Base-by-base conservation (phyloP, 2,329 filamentous ascomycete genomes). In the Colletotrichum tamarilloi region DNA sequence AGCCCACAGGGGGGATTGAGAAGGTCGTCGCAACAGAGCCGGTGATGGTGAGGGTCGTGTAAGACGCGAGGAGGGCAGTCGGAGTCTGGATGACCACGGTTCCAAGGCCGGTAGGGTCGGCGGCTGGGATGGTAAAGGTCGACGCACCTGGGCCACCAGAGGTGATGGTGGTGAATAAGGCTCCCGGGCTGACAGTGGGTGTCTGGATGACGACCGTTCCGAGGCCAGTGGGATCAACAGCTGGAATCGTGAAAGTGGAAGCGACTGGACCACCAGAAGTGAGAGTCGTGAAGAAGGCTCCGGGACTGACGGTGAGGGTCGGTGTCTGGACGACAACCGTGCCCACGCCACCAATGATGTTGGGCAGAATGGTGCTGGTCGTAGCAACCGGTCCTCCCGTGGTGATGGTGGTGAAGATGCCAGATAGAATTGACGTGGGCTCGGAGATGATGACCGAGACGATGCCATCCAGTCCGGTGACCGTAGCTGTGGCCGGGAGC, bases 291-390 rank as follows among this genome's bases (percentile, higher is more conserved):
- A 42, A 6, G 11, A 60, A 46, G 16, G 30, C 35, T 16, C 28
- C 30, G 7, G 49, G 64, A 19, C 55, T 46, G 22, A 22, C 60
- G 14, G 66, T 46, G 66, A 68, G 56, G 7, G 62, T 58, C 3
- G 70, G 70, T 22, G 71, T 74, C 52, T 74, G 68, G 9, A 74
- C 22, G 5, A 74, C 46, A n/a, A 74, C 68, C 2, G 68, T 74
- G 8, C 72, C 72, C n/a, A 73, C 3, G 3, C 55, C 64, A 30
- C 59, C 49, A 16, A 68, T 52, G 9, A 62, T 32, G 4, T 55
- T 28, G 11, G 67, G 71, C 28, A 42, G 60, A 26, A 73, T 46
- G 1, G 72, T 74, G 52, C 65, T 42, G 11, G 62, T 74, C 1
- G 60, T 53, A 2, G 72, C 60, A 4, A 16, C 42, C 16, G 62